Base-by-base conservation (phyloP, 768 basidiomycete genomes). In the Xerocomellus intermedius region DNA sequence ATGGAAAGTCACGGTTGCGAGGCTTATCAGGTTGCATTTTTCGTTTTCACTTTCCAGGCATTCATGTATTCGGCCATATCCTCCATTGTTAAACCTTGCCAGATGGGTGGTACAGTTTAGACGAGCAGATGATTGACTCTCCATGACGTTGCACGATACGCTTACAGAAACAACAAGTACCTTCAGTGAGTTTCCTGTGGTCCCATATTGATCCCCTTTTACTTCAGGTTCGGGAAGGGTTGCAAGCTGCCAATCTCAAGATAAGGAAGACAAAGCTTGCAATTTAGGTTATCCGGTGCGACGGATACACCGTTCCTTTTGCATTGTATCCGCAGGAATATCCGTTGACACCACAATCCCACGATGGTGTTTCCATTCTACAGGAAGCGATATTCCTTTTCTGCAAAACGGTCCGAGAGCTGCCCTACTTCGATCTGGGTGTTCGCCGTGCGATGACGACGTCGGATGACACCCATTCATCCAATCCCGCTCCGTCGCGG, bases 321-420 rank as follows among this genome's bases (percentile, higher is more conserved):
- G 6, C 21, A 44, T n/a, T n/a, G n/a, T 38, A 16, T 22, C 19
- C 9, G n/a, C 32, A 19, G 21, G 12, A 7, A n/a, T 21, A 33
- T 33, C 22, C n/a, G 5, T 19, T 19, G 30, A 33, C 24, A 28
- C 10, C 19, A 22, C 28, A 16, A 39, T 54, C 30, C 16, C 14
- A 56, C 28, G 6, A 22, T 19, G 5, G 5, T n/a, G 55, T 24
- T n/a, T 54, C 58, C 36, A 43, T 22, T 50, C 43, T 21, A 50
- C 61, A 32, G 53, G 61, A 53, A 55, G 19, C 48, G n/a, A 42
- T 8, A 12, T 63, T 36, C 57, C 54, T 55, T 55, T 50, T 50
- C 17, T 8, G 38, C 21, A 10, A 30, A 13, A 8, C 14, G 10
- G 32, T 36, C 42, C 41, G 39, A 57, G 22, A 26, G n/a, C 5